Evolutionary conservation across 116 monocot genomes (phyloP).

Genomic region (Iris pallida): DNA sequence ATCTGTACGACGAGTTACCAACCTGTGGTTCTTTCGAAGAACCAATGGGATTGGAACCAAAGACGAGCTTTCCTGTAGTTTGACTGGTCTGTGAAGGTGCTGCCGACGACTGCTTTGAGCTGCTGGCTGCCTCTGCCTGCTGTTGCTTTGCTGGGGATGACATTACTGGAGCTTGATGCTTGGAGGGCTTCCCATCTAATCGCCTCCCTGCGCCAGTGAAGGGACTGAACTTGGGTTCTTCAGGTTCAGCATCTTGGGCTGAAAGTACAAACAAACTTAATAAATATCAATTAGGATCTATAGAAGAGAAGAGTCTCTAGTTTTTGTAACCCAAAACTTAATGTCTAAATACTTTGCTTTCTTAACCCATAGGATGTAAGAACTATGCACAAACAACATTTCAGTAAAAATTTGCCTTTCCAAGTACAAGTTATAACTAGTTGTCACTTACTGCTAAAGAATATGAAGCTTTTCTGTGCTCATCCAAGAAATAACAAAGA

Average conservation of each 20-base stretch:
- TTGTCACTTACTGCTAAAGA: too few species aligned
- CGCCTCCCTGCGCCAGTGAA: slow-evolving; percentile 72
- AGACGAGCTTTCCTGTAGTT: slow-evolving; percentile 44
- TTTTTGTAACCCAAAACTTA: too few species aligned
- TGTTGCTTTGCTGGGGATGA: slow-evolving; percentile 12
- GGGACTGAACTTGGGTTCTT: slow-evolving; percentile 59
- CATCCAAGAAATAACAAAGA: too few species aligned
- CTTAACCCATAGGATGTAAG: too few species aligned
- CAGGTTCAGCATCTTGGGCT: slow-evolving; percentile 29
- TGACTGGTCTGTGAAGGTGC: slow-evolving; percentile 14
- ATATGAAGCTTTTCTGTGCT: too few species aligned
- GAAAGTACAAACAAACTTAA: background rate
- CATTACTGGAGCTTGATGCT: slow-evolving; percentile 12
- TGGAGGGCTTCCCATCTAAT: slow-evolving; percentile 57
- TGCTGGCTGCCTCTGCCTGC: slow-evolving; percentile 9
- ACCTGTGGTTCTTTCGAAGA: slow-evolving; percentile 23
- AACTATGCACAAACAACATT: too few species aligned
- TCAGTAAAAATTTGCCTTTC: too few species aligned
- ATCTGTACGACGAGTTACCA: background rate
- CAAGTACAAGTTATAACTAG: too few species aligned
- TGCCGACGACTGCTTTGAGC: slow-evolving; percentile 11
- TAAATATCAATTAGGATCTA: too few species aligned
- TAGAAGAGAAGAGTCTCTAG: too few species aligned
- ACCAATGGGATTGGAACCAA: slow-evolving; percentile 36
- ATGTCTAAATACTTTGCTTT: too few species aligned